A percentile compares a stretch with the other conserved stretches of the same genome.
These are phyloP conservation scores for Polyporus arcularius DNA, from an alignment of 768 basidiomycete species.

Conservation along the genomic window DNA sequence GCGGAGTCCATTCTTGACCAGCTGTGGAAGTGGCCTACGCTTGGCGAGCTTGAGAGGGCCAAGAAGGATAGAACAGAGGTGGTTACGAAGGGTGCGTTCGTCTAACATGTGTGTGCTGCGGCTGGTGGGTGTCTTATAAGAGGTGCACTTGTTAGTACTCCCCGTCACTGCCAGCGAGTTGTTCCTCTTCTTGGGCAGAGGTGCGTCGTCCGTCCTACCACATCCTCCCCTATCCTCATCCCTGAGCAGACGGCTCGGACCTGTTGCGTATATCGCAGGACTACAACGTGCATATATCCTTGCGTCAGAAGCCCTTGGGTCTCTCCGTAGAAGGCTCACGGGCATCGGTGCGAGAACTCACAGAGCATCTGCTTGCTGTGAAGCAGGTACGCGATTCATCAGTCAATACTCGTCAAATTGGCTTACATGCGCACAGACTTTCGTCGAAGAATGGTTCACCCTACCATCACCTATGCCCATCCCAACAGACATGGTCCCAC, in stretches of 20 bases:
- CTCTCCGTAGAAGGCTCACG: slow-evolving; percentile 61
- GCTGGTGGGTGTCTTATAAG: too few relatives aligned
- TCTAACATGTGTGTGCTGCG: neutral
- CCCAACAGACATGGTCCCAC: slow-evolving; percentile 49
- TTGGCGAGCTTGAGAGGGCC: slow-evolving; percentile 51
- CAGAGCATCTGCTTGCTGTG: slow-evolving; percentile 46
- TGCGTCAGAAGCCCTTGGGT: slow-evolving; percentile 55
- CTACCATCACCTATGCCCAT: slow-evolving; percentile 50
- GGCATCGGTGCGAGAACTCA: slow-evolving; percentile 49
- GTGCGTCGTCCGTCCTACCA: slow-evolving; percentile 35
- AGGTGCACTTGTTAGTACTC: slow-evolving; percentile 44
- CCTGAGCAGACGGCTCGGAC: slow-evolving; percentile 58
- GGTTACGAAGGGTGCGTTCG: slow-evolving; percentile 43
- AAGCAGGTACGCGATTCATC: slow-evolving; percentile 44
- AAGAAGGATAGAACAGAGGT: slow-evolving; percentile 53
- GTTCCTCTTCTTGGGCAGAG: slow-evolving; percentile 73
- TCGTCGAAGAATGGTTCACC: slow-evolving; percentile 36
- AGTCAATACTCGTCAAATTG: neutral
- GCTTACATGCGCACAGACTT: slow-evolving; percentile 20
- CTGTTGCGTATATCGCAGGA: slow-evolving; percentile 58
- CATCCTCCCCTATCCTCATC: neutral
- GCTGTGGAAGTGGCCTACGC: slow-evolving; percentile 69
- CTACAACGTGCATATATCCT: slow-evolving; percentile 63
- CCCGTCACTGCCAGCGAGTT: slow-evolving; percentile 58
- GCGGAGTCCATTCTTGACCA: slow-evolving; percentile 53